Conservation (phyloP, 352 stramenopile genomes). For the Stramenopiles sp. region DNA sequence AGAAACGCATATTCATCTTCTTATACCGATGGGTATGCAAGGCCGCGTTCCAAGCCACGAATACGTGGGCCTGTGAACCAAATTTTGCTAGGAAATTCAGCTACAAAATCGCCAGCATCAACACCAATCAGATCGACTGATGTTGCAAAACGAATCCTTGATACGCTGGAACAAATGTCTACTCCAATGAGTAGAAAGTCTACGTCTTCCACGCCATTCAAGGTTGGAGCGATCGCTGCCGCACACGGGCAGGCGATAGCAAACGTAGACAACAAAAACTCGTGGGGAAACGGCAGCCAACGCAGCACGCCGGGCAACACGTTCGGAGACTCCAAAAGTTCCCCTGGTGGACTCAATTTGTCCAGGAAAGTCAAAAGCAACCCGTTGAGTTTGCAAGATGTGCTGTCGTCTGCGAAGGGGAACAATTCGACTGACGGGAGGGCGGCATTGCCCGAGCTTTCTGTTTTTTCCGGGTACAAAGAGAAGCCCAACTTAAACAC, state of each 20-base stretch:
- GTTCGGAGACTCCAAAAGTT: too few relatives aligned
- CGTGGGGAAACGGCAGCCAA: neutral
- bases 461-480: slow-evolving; percentile 5
- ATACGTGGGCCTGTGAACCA: neutral
- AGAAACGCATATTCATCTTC: neutral
- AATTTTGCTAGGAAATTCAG: neutral
- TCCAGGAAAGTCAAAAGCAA: too few relatives aligned
- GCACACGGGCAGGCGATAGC: neutral
- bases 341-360: too few relatives aligned
- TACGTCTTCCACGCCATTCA: neutral
- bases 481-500: neutral
- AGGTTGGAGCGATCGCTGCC: neutral
- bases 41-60: neutral
- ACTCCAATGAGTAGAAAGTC: slow-evolving; percentile 7
- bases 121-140: neutral
- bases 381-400: too few relatives aligned
- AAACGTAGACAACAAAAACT: neutral
- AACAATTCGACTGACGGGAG: neutral
- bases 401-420: neutral
- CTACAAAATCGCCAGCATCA: slow-evolving; percentile 1
- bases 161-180: slow-evolving; percentile 10
- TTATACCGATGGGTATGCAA: neutral
- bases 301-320: too few relatives aligned
- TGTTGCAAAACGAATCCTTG: slow-evolving; percentile 7
- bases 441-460: neutral